Conservation (phyloP, 1,284 basidiomycete genomes). For the Cystobasidium slooffiae region DNA sequence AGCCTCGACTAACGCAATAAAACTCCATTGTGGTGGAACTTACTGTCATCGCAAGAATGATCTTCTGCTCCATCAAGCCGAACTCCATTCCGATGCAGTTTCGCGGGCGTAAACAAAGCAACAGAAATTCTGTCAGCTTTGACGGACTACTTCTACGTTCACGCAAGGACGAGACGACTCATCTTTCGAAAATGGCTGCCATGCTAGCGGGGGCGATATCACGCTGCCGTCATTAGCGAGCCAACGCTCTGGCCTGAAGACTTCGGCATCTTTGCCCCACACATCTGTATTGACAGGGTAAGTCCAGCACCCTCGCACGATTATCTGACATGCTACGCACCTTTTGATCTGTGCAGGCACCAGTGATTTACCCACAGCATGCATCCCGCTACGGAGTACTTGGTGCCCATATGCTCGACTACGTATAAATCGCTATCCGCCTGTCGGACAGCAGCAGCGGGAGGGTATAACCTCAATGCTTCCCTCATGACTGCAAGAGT, state of each 20-base stretch:
- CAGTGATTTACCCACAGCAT: conserved; percentile 44
- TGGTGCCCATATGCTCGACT: conserved; percentile 35
- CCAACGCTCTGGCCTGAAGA: conserved; percentile 41
- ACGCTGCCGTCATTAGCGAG: conserved; percentile 19
- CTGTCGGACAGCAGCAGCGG: conserved; percentile 39
- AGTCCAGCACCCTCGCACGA: too few relatives aligned
- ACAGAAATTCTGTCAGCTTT: neutral
- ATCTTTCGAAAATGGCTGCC: conserved; percentile 44
- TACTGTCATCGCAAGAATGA: conserved; percentile 43
- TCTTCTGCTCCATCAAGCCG: conserved; percentile 43
- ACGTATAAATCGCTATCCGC: conserved; percentile 38
- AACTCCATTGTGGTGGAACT: neutral
- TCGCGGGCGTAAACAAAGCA: conserved; percentile 19
- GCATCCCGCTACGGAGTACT: conserved; percentile 39
- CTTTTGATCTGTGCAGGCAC: conserved; percentile 43
- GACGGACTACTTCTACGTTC: neutral
- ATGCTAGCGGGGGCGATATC: conserved; percentile 23
- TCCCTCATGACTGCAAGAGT: conserved; percentile 39
- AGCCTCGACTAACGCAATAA: neutral
- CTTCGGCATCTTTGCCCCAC: conserved; percentile 31
- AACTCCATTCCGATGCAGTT: conserved; percentile 45
- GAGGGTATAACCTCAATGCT: conserved; percentile 36
- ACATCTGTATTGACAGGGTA: neutral
- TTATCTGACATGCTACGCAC: neutral
- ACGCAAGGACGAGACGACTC: neutral